Evolutionary conservation across 805 yeast species (phyloP), one percentile per base, ranked within the genome.

Genomic region (Candida ovalis): DNA sequence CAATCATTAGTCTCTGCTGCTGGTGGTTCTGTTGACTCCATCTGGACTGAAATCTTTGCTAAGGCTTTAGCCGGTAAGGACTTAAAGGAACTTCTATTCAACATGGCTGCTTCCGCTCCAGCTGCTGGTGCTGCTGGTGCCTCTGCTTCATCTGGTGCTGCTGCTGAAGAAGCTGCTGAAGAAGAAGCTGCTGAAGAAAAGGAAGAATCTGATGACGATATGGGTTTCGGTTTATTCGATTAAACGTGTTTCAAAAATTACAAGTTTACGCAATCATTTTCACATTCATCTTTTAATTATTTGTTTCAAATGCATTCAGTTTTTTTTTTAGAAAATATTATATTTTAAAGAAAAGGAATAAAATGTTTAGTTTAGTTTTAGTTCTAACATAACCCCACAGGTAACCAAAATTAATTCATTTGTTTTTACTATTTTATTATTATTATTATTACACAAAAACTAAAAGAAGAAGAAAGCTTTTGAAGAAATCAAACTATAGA

Each of bases 221-320:
- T 89, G 96, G 96, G 96, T 70, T 83, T 86, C 88, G 92, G 91
- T 76, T 83, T 88, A 74, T 88, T 88, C 82, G 96, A 87, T 77
- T 88, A 88, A 72, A 59, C 60, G 45, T 45, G 48, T 49, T 41
- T 40, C 42, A 37, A 21, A 32, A n/a, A 15, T n/a, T 19, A 30
- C 44, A 17, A n/a, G 17, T 27, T 43, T 17, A 13, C 21, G n/a
- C 17, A 23, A 43, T 43, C 37, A 35, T 30, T 27, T 22, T 23
- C 27, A 23, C 18, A 21, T n/a, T 27, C 40, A 18, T 25, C 27
- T 19, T 43, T 3, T 13, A n/a, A 39, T 28, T 17, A 23, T 23
- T 39, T 39, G 19, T 39, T 39, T n/a, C 19, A 22, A 39, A 8
- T 35, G 38, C 38, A 35, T 35, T n/a, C 38, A 7, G 15, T 30